Conservation (phyloP, 352 stramenopile genomes). For the Phytopythium ostracodes region DNA sequence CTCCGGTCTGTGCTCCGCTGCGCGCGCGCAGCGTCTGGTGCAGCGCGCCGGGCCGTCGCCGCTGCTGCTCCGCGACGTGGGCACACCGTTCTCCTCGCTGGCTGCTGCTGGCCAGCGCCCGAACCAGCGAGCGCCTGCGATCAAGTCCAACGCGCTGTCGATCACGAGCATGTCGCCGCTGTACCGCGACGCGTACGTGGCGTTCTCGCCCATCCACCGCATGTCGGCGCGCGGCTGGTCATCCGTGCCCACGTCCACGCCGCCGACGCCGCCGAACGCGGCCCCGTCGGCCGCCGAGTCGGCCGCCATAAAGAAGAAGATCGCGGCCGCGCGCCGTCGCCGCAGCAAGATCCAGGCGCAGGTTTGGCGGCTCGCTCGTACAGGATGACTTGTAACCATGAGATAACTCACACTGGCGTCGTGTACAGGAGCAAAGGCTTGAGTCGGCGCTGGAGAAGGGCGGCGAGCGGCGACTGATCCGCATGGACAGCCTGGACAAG, state of each 20-base stretch:
- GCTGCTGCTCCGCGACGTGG: constrained; percentile 10
- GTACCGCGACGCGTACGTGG: constrained; percentile 17
- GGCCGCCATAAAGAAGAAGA: constrained; percentile 75
- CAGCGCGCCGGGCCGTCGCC: constrained; percentile 8
- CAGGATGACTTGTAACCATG: neutral
- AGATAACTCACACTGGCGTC: neutral
- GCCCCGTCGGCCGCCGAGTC: constrained; percentile 20
- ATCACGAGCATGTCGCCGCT: constrained; percentile 7
- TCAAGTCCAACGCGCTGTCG: neutral
- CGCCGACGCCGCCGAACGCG: constrained; percentile 12
- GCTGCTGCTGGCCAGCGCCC: neutral
- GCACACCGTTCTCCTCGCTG: constrained; percentile 1
- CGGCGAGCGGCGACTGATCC: constrained; percentile 72
- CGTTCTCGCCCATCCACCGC: constrained; percentile 17
- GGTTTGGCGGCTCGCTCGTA: neutral
- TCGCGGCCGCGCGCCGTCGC: constrained; percentile 58
- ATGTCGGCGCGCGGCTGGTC: constrained; percentile 39
- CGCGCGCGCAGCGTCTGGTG: constrained; percentile 30
- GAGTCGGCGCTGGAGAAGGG: constrained; percentile 76
- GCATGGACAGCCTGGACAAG: constrained; percentile 74
- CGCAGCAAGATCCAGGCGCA: constrained; percentile 80
- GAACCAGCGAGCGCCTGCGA: neutral
- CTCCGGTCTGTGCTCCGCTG: constrained; percentile 33
- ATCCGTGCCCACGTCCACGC: constrained; percentile 30
- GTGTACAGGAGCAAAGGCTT: constrained; percentile 53